A percentile compares a stretch with the other conserved stretches of the same genome.
Evolutionary conservation across 176 grass and related monocot species (phyloP).

Genomic region (Alloteropsis semialata): DNA sequence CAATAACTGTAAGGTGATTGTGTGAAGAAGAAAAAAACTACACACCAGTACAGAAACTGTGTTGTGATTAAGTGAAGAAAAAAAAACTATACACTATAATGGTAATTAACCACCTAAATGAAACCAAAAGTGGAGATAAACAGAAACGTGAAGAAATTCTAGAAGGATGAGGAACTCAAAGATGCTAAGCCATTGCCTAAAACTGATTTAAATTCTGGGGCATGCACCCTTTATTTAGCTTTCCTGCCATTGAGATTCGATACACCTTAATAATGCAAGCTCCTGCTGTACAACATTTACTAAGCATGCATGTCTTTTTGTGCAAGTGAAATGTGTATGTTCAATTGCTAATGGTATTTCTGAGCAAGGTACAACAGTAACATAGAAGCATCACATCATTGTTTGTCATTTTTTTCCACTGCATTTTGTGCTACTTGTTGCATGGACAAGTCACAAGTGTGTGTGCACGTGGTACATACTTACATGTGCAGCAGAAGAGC

Average conservation of each 20-base stretch:
- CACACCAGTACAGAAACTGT: neutral
- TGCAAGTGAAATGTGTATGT: neutral
- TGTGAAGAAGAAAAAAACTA: neutral
- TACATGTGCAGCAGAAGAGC: conserved; percentile 42
- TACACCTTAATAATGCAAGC: neutral
- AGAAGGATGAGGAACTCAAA: neutral
- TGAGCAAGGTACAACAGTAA: neutral
- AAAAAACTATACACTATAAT: neutral
- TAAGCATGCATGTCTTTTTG: neutral
- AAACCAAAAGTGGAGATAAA: conserved; percentile 1
- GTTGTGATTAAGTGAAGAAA: conserved; percentile 1
- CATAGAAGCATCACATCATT: neutral
- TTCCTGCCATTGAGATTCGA: conserved; percentile 4
- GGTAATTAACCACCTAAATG: neutral
- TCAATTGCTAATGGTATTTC: neutral
- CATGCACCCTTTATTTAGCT: neutral
- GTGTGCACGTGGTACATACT: conserved; percentile 1
- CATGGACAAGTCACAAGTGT: neutral
- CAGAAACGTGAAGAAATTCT: neutral
- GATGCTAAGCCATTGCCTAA: neutral
- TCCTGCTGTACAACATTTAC: neutral
- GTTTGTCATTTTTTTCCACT: neutral
- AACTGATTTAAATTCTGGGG: neutral
- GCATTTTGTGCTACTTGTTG: neutral
- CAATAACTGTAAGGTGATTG: neutral